These are phyloP conservation scores for Arxiozyma heterogenica DNA, from an alignment of 1,139 yeast species.

Conservation along the genomic window DNA sequence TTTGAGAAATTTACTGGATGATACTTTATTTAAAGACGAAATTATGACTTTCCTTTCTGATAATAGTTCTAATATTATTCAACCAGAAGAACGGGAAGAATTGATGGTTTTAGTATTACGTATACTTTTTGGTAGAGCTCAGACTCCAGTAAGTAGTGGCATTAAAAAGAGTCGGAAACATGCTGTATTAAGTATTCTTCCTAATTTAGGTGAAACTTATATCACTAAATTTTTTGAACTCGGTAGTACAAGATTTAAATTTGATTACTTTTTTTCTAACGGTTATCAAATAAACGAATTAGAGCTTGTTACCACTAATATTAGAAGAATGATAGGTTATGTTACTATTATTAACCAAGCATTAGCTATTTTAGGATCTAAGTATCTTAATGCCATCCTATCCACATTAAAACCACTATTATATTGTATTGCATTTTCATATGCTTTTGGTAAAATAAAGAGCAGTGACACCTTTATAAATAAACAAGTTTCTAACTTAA, in stretches of 20 bases:
- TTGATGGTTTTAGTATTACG: slow-evolving; percentile 70
- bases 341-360: slow-evolving; percentile 59
- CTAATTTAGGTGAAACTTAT: slow-evolving; percentile 48
- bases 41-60: slow-evolving; percentile 51
- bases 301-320: slow-evolving; percentile 18
- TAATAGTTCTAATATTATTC: slow-evolving; percentile 47
- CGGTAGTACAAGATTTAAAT: slow-evolving; percentile 50
- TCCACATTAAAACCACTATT: slow-evolving; percentile 53
- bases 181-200: slow-evolving; percentile 67
- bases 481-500: slow-evolving; percentile 44
- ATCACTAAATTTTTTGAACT: slow-evolving; percentile 52
- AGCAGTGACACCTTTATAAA: slow-evolving; percentile 27
- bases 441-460: slow-evolving; percentile 34
- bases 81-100: slow-evolving; percentile 46
- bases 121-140: slow-evolving; percentile 81
- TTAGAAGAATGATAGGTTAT: slow-evolving; percentile 62
- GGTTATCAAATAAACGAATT: slow-evolving; percentile 21
- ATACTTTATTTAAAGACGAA: slow-evolving; percentile 78
- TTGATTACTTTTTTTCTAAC: slow-evolving; percentile 32
- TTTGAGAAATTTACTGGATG: slow-evolving; percentile 68
- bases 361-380: slow-evolving; percentile 53
- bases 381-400: slow-evolving; percentile 42
- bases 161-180: slow-evolving; percentile 63
- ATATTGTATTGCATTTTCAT: slow-evolving; percentile 50
- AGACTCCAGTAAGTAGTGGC: slow-evolving; percentile 48